Percentiles rank a stretch among this genome's conserved stretches.
phyloP scores from a whole-genome alignment of 495 filamentous ascomycete species.

The Daldinia caldariorum region DNA sequence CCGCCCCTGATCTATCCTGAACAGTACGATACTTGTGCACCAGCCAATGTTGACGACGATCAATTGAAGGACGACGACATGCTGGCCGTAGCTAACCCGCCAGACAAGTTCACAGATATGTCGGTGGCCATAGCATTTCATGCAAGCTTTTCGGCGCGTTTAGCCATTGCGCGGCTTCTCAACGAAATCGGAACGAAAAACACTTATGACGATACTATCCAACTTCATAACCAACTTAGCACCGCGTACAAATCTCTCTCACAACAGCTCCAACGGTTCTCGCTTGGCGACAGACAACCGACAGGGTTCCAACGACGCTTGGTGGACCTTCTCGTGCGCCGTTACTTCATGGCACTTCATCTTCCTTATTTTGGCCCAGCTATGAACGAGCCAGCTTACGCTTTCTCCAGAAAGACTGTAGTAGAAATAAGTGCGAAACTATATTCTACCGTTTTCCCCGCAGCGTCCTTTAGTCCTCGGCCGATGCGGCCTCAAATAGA shows the following conservation, averaged over 20 bases:
- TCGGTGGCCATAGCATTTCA: conserved; percentile 59
- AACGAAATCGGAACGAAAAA: conserved; percentile 56
- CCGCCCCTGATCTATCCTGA: conserved; percentile 59
- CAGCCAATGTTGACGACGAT: conserved; percentile 59
- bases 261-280: conserved; percentile 51
- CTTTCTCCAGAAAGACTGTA: conserved; percentile 60
- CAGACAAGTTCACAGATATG: conserved; percentile 56
- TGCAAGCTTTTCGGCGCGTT: conserved; percentile 57
- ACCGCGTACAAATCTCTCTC: conserved; percentile 51
- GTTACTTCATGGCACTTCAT: conserved; percentile 60
- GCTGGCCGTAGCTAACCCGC: conserved; percentile 39
- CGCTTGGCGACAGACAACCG: conserved; percentile 27
- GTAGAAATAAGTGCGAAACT: conserved; percentile 63
- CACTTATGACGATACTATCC: conserved; percentile 48
- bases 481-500: conserved; percentile 3
- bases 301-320: conserved; percentile 52
- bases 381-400: conserved; percentile 55
- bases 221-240: conserved; percentile 52
- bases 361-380: conserved; percentile 54
- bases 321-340: conserved; percentile 58
- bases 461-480: conserved; percentile 38
- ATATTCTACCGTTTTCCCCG: conserved; percentile 56
- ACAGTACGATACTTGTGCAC: conserved; percentile 58
- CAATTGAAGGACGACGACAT: conserved; percentile 47
- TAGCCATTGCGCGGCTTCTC: conserved; percentile 58